These are phyloP conservation scores for Papilionanthe hybrid DNA, from an alignment of 116 monocot genomes.

Conservation along the genomic window DNA sequence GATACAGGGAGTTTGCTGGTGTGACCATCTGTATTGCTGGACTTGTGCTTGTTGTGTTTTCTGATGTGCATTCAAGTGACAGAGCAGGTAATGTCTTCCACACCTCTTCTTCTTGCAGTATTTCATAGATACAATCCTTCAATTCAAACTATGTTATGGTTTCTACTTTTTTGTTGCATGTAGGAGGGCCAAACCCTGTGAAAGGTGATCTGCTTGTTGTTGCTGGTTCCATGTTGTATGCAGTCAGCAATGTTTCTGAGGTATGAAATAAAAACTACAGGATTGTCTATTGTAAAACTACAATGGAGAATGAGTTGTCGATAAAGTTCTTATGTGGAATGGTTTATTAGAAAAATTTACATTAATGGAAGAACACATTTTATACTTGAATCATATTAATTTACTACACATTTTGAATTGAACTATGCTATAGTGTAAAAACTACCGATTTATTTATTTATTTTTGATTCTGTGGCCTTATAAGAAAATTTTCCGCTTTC, in stretches of 20 bases:
- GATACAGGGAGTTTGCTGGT: conserved; percentile 57
- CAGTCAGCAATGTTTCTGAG: conserved; percentile 81
- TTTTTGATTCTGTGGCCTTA: too few species aligned
- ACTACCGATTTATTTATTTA: too few species aligned
- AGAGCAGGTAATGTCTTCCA: conserved; percentile 39
- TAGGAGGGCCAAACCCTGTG: conserved; percentile 68
- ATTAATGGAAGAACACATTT: too few species aligned
- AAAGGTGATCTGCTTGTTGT: conserved; percentile 87
- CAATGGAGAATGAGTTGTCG: background rate
- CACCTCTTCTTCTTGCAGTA: too few species aligned
- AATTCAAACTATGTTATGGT: background rate
- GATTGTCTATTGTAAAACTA: background rate
- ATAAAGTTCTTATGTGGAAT: too few species aligned
- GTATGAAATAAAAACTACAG: conserved; percentile 19
- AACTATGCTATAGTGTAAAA: too few species aligned
- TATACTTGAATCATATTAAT: too few species aligned
- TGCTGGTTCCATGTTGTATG: conserved; percentile 72
- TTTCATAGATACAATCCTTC: background rate
- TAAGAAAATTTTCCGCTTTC: background rate
- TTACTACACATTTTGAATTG: too few species aligned
- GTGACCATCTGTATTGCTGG: conserved; percentile 76
- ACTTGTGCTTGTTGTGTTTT: conserved; percentile 68
- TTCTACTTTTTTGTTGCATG: conserved; percentile 3
- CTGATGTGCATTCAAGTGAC: conserved; percentile 82
- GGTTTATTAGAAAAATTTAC: too few species aligned